Evolutionary conservation across 257 asterid species (phyloP).

Genomic region (Solanum gandarillasii): DNA sequence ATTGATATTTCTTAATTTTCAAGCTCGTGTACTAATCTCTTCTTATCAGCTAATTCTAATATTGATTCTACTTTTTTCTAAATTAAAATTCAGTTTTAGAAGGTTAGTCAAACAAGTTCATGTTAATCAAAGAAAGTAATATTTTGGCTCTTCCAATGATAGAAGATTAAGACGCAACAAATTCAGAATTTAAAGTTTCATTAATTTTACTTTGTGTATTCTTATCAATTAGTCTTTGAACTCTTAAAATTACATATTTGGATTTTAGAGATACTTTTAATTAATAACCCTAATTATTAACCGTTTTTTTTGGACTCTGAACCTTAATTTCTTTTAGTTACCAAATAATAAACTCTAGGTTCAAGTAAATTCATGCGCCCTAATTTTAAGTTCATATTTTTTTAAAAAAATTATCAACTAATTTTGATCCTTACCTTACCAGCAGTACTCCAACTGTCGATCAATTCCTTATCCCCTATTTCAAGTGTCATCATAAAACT

Average conservation of each 20-base stretch:
- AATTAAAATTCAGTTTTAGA: background rate
- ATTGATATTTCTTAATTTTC: background rate
- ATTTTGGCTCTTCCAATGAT: background rate
- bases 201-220: too few relatives aligned
- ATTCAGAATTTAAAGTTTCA: background rate
- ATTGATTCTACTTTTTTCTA: too few relatives aligned
- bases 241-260: too few relatives aligned
- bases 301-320: too few relatives aligned
- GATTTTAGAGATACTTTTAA: too few relatives aligned
- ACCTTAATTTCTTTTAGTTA: too few relatives aligned
- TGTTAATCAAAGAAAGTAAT: background rate
- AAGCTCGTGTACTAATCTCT: background rate
- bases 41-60: background rate
- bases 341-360: too few relatives aligned
- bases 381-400: rapidly evolving
- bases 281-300: too few relatives aligned
- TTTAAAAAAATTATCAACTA: too few relatives aligned
- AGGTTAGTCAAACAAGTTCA: background rate
- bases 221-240: background rate
- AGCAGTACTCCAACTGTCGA: rapidly evolving
- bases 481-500: background rate
- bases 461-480: background rate
- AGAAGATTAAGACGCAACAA: background rate
- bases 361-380: too few relatives aligned
- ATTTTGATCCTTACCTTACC: too few relatives aligned